Evolutionary conservation across 73 alveolate species (phyloP).

Genomic region (Durusdinium trenchii): DNA sequence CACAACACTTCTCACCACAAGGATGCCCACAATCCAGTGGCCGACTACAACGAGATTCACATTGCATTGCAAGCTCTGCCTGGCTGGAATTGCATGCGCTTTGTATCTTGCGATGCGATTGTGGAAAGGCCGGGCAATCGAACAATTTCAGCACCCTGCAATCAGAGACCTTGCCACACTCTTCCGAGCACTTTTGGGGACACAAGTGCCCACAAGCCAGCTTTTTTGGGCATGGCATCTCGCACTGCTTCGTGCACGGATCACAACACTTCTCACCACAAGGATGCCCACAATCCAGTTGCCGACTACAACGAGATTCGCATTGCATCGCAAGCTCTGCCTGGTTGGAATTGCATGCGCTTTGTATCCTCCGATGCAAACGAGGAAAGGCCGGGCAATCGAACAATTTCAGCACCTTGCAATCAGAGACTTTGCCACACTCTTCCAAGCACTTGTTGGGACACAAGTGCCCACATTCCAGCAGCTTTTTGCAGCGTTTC

Average conservation of each 20-base stretch:
- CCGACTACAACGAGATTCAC: neutral
- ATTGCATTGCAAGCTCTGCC: neutral
- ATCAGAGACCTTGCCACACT: neutral
- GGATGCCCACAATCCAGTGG: neutral
- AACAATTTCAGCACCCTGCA: neutral
- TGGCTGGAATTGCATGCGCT: neutral
- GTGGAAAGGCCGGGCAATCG: neutral
- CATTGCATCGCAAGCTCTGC: neutral
- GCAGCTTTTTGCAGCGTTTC: neutral
- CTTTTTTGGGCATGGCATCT: neutral
- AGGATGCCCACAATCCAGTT: neutral
- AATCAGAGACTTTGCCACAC: neutral
- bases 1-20: neutral
- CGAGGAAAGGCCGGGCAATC: neutral
- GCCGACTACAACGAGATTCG: neutral
- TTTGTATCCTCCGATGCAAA: neutral
- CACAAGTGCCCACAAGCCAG: neutral
- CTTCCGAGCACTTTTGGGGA: neutral
- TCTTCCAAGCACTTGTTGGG: slow-evolving; percentile 1
- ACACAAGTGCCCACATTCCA: slow-evolving; percentile 15
- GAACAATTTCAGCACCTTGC: neutral
- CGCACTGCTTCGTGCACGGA: neutral
- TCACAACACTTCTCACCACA: neutral
- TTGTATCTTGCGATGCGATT: neutral
- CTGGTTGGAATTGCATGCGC: neutral